Percentiles rank a stretch among this genome's conserved stretches.
phyloP scores from a whole-genome alignment of 2,329 filamentous ascomycete species.

The Venturia carpophila region DNA sequence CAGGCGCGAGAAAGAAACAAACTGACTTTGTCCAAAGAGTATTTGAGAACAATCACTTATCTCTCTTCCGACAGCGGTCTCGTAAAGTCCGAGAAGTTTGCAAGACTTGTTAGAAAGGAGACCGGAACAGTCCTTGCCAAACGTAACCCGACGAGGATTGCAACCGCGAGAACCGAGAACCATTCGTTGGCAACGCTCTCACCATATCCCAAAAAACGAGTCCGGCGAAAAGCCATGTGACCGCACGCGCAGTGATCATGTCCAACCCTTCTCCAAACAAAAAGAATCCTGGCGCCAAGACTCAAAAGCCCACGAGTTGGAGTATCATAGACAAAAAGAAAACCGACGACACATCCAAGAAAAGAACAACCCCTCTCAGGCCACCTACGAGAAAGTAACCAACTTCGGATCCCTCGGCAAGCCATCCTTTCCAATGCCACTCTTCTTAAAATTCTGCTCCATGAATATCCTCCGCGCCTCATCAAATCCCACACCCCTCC shows the following conservation, averaged over 20 bases:
- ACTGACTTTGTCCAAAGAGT: not conserved
- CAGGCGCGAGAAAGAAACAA: not conserved
- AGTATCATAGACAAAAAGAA: not conserved
- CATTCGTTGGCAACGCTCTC: not conserved
- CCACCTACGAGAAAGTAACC: constrained; percentile 70
- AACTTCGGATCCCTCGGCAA: constrained; percentile 88
- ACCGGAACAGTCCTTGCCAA: not conserved
- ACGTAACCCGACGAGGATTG: not conserved
- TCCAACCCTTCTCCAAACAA: not conserved
- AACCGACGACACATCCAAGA: not conserved
- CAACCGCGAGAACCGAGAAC: not conserved
- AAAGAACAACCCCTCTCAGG: not conserved
- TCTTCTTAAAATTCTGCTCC: constrained; percentile 75
- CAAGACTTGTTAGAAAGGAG: not conserved
- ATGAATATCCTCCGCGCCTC: constrained; percentile 82
- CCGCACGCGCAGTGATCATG: not conserved
- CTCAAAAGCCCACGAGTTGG: not conserved
- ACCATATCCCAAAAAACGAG: not conserved
- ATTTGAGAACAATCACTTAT: not conserved
- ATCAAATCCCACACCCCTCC: constrained; percentile 73
- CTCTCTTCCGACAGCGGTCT: not conserved
- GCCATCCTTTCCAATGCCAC: constrained; percentile 83
- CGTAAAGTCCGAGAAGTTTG: not conserved
- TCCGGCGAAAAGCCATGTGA: not conserved
- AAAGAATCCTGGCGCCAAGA: not conserved